Conservation (phyloP, 176 grass and related monocot genomes). For the Carex scoparia region DNA sequence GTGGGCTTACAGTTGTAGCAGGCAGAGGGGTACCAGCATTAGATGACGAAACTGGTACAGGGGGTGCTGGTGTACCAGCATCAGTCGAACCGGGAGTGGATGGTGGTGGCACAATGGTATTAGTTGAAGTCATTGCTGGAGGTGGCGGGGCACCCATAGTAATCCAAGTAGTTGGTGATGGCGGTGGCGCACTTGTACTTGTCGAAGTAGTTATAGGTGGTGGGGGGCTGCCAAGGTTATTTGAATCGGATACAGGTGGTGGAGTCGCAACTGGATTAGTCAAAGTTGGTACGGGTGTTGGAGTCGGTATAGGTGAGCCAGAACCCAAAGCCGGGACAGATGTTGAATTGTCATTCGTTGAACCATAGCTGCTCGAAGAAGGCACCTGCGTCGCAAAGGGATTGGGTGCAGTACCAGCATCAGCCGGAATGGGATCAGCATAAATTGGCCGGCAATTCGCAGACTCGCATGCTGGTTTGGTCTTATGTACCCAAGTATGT, state of each 20-base stretch:
- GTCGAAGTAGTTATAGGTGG: background rate
- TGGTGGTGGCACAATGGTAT: background rate
- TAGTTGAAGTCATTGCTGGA: background rate
- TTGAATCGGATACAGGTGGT: background rate
- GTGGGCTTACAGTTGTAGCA: constrained; percentile 25
- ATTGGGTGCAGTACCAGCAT: constrained; percentile 27
- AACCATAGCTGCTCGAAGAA: background rate
- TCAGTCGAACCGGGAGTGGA: background rate
- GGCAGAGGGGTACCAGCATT: constrained; percentile 4
- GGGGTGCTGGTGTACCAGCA: background rate
- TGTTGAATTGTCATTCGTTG: background rate
- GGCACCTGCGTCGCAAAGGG: constrained; percentile 28
- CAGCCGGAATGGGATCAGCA: constrained; percentile 48
- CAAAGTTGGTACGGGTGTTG: constrained; percentile 1
- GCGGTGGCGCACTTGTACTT: background rate
- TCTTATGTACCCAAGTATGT: constrained; percentile 41
- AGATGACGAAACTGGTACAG: constrained; percentile 12
- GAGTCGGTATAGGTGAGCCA: background rate
- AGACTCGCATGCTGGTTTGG: constrained; percentile 42
- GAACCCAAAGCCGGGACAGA: constrained; percentile 14
- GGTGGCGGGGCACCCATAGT: background rate
- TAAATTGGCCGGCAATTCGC: constrained; percentile 40
- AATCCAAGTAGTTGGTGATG: background rate
- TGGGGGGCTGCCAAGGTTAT: background rate
- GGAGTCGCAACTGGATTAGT: background rate